phyloP scores from a whole-genome alignment of 208 protist genomes.

The Trypanosoma platydactyli region DNA sequence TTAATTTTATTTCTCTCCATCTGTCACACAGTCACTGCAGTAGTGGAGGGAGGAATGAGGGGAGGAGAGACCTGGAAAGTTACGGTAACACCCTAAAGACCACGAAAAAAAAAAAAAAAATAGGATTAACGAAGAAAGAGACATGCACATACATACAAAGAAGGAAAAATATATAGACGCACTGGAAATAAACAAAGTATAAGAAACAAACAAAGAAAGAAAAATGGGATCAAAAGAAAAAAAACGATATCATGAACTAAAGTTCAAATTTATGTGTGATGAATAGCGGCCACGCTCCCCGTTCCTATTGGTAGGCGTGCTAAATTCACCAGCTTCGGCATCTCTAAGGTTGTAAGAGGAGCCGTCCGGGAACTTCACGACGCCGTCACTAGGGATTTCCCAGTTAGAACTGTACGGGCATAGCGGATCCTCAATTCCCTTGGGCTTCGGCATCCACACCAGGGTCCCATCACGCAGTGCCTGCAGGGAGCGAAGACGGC shows the following conservation, averaged over 20 bases:
- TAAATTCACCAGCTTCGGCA: background rate
- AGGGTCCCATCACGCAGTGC: constrained; percentile 8
- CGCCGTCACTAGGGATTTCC: constrained; percentile 15
- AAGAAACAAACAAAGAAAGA: constrained; percentile 9
- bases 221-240: background rate
- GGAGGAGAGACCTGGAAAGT: too few relatives aligned
- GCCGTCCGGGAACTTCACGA: constrained; percentile 32
- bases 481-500: constrained; percentile 26
- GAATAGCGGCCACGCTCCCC: background rate
- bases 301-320: background rate
- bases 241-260: background rate
- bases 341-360: constrained; percentile 4
- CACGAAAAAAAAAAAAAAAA: background rate
- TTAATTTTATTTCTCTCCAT: too few relatives aligned
- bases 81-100: too few relatives aligned
- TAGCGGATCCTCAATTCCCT: constrained; percentile 17
- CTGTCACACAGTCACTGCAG: too few relatives aligned
- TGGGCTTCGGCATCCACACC: background rate
- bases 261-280: background rate
- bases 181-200: constrained; percentile 4
- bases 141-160: too few relatives aligned
- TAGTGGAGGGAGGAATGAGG: too few relatives aligned
- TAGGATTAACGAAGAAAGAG: background rate
- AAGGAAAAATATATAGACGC: too few relatives aligned
- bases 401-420: constrained; percentile 26